phyloP scores from a whole-genome alignment of 2,329 filamentous ascomycete genomes.

The Ascochyta pisi region DNA sequence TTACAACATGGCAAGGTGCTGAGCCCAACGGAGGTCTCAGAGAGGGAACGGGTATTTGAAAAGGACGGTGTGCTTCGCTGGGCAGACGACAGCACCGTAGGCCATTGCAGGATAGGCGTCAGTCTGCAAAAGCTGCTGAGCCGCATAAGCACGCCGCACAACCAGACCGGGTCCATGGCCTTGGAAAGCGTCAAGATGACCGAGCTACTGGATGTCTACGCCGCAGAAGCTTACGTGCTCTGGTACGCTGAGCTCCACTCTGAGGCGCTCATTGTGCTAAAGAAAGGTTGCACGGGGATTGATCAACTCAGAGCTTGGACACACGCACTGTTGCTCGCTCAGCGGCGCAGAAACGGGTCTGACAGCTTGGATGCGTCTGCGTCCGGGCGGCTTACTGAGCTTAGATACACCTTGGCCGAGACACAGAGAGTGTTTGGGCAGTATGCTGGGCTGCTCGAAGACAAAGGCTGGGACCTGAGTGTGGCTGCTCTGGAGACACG shows the following conservation, averaged over 20 bases:
- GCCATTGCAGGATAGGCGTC: conserved; percentile 63
- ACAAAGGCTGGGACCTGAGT: conserved; percentile 70
- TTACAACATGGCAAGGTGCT: conserved; percentile 56
- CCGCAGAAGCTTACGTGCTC: conserved; percentile 65
- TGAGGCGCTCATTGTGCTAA: conserved; percentile 67
- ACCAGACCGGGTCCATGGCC: conserved; percentile 35
- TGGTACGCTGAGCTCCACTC: conserved; percentile 51
- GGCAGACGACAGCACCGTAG: conserved; percentile 55
- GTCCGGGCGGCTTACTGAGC: conserved; percentile 47
- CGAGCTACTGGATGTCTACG: conserved; percentile 60
- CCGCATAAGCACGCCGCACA: conserved; percentile 35
- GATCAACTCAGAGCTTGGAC: conserved; percentile 68
- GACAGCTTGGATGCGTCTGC: conserved; percentile 9
- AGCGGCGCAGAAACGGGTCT: background rate
- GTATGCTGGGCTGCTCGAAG: conserved; percentile 51
- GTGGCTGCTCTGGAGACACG: conserved; percentile 70
- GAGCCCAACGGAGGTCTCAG: conserved; percentile 70
- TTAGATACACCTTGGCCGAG: conserved; percentile 49
- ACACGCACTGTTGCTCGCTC: conserved; percentile 62
- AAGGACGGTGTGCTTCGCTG: conserved; percentile 71
- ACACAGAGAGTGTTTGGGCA: conserved; percentile 54
- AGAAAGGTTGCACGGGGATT: conserved; percentile 59
- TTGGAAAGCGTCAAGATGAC: conserved; percentile 51
- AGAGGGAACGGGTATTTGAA: conserved; percentile 64
- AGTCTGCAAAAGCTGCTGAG: conserved; percentile 48